Base-by-base conservation (phyloP, 2,329 filamentous ascomycete genomes). In the Colletotrichum magnum region DNA sequence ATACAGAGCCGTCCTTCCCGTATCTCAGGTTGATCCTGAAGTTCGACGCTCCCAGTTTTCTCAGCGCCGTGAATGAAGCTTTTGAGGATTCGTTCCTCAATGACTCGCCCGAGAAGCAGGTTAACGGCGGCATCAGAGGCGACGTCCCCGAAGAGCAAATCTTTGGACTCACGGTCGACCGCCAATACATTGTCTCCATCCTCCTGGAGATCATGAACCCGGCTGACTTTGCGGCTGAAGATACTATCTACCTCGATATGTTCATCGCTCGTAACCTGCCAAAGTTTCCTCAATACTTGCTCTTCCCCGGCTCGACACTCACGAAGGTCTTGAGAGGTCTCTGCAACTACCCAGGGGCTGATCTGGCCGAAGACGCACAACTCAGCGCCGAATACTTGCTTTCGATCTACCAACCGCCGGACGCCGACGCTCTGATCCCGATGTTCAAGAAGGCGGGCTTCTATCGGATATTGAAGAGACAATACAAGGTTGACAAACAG, bases 241-340 rank as follows among this genome's bases (percentile, higher is more conserved):
- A 98, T 76, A 95, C 93, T 13, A 93, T 99, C 64, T 99, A 97
- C 79, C 88, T 99, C 52, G 94, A 99, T 80, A 99, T 99, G 94
- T 99, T 99, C 77, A 93, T 99, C 77, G 95, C 96, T 18, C 90
- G 96, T 64, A 99, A 97, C 77, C 83, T 99, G 58, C 94, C 97
- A 4, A 99, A 99, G 79, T 99, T 97, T 76, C 94, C 95, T 1
- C 95, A 98, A 77, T 98, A 98, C 76, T 91, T 99, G 58, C 88
- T 98, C 12, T 89, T 99, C 54, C 93, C 95, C 0, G 96, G 95
- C 18, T 94, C 93, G 2, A 92, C 93, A 2, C 85, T 99, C 1
- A 93, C 94, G 68, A 91, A 90, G 68, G 91, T 98, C 10, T 86
- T 99, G 28, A 85, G 89, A 45, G 92, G 94, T 2, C 86, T 99